Conservation (phyloP, 768 basidiomycete genomes). For the Erythrobasidium yunnanense region DNA sequence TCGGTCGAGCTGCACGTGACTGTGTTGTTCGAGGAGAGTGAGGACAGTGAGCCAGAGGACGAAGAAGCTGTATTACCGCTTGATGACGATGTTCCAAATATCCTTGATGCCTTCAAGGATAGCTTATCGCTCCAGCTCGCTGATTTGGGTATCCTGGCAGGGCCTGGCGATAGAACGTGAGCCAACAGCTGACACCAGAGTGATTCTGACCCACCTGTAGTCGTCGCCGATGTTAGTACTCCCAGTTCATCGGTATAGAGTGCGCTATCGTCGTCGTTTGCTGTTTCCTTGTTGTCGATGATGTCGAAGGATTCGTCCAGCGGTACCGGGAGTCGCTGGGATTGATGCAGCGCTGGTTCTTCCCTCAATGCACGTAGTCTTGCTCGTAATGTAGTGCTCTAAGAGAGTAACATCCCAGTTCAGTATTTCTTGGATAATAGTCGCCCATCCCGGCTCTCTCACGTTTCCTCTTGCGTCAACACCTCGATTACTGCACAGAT, state of each 20-base stretch:
- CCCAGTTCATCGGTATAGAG: too few species aligned
- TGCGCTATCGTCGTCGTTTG: too few species aligned
- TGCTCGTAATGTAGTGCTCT: not conserved
- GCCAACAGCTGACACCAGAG: not conserved
- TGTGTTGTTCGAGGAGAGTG: not conserved
- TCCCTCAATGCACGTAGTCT: not conserved
- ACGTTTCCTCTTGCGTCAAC: not conserved
- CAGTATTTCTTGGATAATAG: not conserved
- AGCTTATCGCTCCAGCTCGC: slow-evolving; percentile 21
- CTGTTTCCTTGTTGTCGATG: too few species aligned
- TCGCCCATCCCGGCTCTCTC: not conserved
- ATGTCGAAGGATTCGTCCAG: too few species aligned
- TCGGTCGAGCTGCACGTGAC: not conserved
- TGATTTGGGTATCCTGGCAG: slow-evolving; percentile 7
- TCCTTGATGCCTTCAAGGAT: not conserved
- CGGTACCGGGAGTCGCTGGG: too few species aligned
- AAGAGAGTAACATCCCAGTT: not conserved
- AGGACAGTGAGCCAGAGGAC: not conserved
- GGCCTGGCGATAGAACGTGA: not conserved
- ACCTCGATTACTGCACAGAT: not conserved
- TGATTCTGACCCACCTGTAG: too few species aligned
- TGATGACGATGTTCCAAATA: not conserved
- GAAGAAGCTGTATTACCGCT: not conserved
- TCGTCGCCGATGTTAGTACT: too few species aligned
- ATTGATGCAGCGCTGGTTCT: too few species aligned